Evolutionary conservation across 371 early-diverging fungal species (phyloP), one percentile per base, ranked within the genome.

Genomic region (Actinomucor elegans): DNA sequence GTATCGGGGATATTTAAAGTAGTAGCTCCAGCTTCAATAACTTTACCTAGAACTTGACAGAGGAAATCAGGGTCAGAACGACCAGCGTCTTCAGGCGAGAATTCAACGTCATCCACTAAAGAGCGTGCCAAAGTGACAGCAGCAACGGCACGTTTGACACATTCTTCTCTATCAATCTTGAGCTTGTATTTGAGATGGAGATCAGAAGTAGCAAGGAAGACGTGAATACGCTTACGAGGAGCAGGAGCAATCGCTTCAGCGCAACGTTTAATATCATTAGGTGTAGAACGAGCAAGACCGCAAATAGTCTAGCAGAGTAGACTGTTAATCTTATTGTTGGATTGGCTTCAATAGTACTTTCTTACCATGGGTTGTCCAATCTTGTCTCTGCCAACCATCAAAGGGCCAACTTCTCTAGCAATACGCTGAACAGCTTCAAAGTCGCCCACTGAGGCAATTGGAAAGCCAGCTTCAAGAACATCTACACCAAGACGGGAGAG

Each of bases 1-100:
- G 96, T 97, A 62, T 96, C 97, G 23, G 98, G 96, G 47, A 97
- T 94, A 71, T 97, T 97, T 49, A 97, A 73, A 1, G 96, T 96
- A 1, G 93, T 92, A 9, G 96, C 98, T 32, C 98, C 98, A 5
- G 96, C 96, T 54, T 83, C 83, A 56, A 97, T 94, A 36, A 96
- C 95, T n/a, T 84, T 84, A 9, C 81, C 83, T 12, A 96, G 77
- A 4, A 96, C 90, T 48, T 80, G 59, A 64, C 90, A 88, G 68
- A 97, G 71, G 64, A 97, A 97, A 17, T 86, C 89, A 21, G 70
- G 84, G 60, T 97, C 96, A 36, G 88, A 87, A 24, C 98, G 82
- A 31, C 94, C 94, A 32, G 94, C 94, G 66, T 97, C 98, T 73
- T 97, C 98, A 45, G 94, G 91, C 9, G 91, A 91, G 59, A 97